These are phyloP conservation scores for Hypoxylon fragiforme DNA, from an alignment of 495 filamentous ascomycete genomes.

Conservation along the genomic window DNA sequence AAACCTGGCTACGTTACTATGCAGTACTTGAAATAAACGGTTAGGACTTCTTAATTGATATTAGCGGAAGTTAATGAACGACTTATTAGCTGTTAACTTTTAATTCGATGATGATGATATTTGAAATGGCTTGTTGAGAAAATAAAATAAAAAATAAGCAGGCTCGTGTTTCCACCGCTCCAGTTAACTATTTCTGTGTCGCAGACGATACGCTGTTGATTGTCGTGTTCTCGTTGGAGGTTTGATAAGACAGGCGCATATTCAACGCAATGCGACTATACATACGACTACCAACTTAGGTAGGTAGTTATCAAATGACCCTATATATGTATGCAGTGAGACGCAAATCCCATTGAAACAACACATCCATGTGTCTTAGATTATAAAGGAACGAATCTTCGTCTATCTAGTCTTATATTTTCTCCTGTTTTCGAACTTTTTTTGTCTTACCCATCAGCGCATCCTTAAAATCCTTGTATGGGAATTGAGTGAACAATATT, in stretches of 20 bases:
- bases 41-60: no score
- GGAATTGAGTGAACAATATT: no score
- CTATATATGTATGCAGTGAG: neutral
- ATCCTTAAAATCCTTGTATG: neutral
- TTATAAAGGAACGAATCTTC: constrained; percentile 17
- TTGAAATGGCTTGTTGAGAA: no score
- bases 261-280: constrained; percentile 1
- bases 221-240: neutral
- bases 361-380: constrained; percentile 1
- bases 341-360: neutral
- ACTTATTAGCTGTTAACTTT: no score
- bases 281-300: constrained; percentile 10
- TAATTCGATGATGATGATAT: no score
- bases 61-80: no score
- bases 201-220: neutral
- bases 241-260: neutral
- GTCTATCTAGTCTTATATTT: constrained; percentile 23
- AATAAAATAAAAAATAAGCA: no score
- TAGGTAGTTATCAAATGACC: neutral
- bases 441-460: neutral
- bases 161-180: no score
- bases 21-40: no score
- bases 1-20: no score
- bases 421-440: constrained; percentile 7
- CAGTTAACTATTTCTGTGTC: no score